Conservation (phyloP, 2,329 filamentous ascomycete genomes). For the Cadophora malorum region DNA sequence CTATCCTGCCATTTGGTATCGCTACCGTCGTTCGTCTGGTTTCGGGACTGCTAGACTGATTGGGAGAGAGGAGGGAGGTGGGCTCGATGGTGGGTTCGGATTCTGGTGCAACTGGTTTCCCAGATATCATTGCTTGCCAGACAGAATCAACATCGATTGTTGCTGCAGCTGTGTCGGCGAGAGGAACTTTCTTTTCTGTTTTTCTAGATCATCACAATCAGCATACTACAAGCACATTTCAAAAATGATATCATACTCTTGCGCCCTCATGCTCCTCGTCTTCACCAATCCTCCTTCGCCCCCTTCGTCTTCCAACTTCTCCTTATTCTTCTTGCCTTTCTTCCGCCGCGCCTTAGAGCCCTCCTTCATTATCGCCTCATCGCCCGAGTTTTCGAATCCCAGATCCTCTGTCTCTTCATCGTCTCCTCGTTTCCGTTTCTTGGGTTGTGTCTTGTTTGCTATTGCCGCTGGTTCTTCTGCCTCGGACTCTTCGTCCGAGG, state of each 20-base stretch:
- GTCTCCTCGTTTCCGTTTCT: constrained; percentile 47
- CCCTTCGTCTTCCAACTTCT: constrained; percentile 65
- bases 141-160: constrained; percentile 75
- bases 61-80: constrained; percentile 16
- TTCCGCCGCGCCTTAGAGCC: constrained; percentile 59
- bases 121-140: constrained; percentile 70
- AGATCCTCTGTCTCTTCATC: constrained; percentile 51
- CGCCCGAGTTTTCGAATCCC: constrained; percentile 72
- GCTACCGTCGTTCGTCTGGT: constrained; percentile 10
- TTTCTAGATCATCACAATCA: constrained; percentile 30
- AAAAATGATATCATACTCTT: constrained; percentile 58
- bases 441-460: constrained; percentile 32
- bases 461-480: constrained; percentile 45
- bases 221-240: neutral
- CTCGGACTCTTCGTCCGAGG: constrained; percentile 54
- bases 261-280: constrained; percentile 72
- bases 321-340: constrained; percentile 49
- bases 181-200: constrained; percentile 38
- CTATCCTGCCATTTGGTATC: constrained; percentile 16
- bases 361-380: constrained; percentile 71
- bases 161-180: constrained; percentile 46
- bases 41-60: constrained; percentile 15
- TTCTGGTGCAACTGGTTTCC: constrained; percentile 36
- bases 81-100: constrained; percentile 22
- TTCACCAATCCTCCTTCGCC: constrained; percentile 72